phyloP scores from a whole-genome alignment of 176 grass and related monocot species.

The Stipa capillata region DNA sequence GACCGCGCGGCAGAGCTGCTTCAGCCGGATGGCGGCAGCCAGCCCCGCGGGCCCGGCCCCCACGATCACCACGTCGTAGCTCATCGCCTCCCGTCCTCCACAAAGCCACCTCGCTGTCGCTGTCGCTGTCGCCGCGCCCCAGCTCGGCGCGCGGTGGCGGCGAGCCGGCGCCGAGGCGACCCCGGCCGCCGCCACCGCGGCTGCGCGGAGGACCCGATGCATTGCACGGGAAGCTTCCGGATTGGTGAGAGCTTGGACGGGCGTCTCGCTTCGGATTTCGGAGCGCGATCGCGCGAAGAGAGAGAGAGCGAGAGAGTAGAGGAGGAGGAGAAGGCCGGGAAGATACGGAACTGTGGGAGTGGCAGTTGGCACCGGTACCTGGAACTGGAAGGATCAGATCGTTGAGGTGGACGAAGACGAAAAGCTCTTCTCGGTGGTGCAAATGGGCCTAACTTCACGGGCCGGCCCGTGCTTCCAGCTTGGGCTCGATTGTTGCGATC shows the following conservation, averaged over 20 bases:
- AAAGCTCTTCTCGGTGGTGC: not conserved
- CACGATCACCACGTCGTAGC: slow-evolving; percentile 84
- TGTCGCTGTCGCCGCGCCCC: slow-evolving; percentile 10
- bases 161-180: not conserved
- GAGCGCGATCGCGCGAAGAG: not conserved
- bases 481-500: not conserved
- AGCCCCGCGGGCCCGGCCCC: slow-evolving; percentile 79
- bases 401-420: slow-evolving; percentile 33
- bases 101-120: slow-evolving; percentile 26
- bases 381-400: slow-evolving; percentile 22
- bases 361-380: not conserved
- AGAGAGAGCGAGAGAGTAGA: not conserved
- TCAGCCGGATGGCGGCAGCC: slow-evolving; percentile 76
- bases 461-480: not conserved
- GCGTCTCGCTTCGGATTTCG: not conserved
- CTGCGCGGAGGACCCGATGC: slow-evolving; percentile 25
- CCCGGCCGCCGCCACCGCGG: not conserved
- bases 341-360: slow-evolving; percentile 26
- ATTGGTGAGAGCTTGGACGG: not conserved
- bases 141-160: not conserved
- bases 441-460: not conserved
- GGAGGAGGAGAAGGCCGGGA: not conserved
- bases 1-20: slow-evolving; percentile 70
- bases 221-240: not conserved
- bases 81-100: slow-evolving; percentile 54